Evolutionary conservation across 2,329 filamentous ascomycete species (phyloP).

Genomic region (Botrytis elliptica): DNA sequence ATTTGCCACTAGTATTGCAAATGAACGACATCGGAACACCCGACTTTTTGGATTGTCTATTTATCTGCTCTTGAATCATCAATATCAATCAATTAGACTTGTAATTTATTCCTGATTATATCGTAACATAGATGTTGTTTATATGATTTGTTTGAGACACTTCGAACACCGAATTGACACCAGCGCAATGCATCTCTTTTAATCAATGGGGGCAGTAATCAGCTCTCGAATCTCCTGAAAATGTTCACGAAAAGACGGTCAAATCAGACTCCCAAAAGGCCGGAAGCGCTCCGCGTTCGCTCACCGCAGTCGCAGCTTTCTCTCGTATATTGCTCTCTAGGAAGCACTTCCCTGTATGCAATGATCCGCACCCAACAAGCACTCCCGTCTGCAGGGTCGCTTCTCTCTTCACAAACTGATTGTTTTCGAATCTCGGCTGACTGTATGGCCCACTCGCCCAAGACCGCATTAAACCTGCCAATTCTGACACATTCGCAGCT

Average conservation of each 20-base stretch:
- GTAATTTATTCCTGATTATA: not conserved
- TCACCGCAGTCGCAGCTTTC: not conserved
- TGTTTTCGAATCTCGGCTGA: not conserved
- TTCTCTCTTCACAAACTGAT: not conserved
- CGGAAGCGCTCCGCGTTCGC: no score
- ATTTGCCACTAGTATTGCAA: slow-evolving; percentile 1
- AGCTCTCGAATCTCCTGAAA: not conserved
- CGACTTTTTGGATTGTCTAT: not conserved
- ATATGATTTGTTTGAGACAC: not conserved
- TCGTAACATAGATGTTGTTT: not conserved
- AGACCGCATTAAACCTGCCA: not conserved
- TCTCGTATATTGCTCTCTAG: not conserved
- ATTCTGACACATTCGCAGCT: not conserved
- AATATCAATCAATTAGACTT: not conserved
- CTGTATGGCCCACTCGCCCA: not conserved
- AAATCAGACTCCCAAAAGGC: not conserved
- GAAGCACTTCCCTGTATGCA: not conserved
- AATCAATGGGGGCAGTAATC: not conserved
- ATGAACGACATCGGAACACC: not conserved
- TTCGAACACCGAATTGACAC: not conserved
- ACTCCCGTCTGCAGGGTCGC: not conserved
- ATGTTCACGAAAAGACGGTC: not conserved
- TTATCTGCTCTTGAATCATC: not conserved
- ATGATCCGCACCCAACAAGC: not conserved
- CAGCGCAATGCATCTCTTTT: not conserved